Evolutionary conservation across 495 filamentous ascomycete genomes (phyloP).

Genomic region (Neurospora hispaniola): DNA sequence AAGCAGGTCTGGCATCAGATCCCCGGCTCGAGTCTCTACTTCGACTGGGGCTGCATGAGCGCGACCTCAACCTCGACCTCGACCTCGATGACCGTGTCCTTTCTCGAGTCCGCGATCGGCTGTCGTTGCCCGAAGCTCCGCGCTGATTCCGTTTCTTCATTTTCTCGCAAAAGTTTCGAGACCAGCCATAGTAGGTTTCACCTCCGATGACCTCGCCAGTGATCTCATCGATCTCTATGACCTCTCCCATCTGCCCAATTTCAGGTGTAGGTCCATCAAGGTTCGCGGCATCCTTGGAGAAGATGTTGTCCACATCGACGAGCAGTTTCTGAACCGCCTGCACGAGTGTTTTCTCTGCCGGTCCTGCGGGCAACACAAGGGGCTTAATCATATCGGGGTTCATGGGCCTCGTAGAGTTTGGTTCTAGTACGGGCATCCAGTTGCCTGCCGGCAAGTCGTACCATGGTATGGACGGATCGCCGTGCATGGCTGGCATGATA

Average conservation of each 20-base stretch:
- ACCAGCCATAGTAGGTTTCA: slow-evolving; percentile 84
- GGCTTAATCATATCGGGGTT: slow-evolving; percentile 62
- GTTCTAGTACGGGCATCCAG: slow-evolving; percentile 65
- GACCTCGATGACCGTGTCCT: slow-evolving; percentile 16
- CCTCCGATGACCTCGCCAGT: slow-evolving; percentile 49
- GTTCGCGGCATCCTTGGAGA: slow-evolving; percentile 24
- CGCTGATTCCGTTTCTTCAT: slow-evolving; percentile 55
- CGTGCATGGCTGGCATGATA: slow-evolving; percentile 65
- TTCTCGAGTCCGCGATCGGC: slow-evolving; percentile 10
- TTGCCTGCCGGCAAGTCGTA: slow-evolving; percentile 83
- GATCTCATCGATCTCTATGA: slow-evolving; percentile 47
- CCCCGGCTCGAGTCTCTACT: slow-evolving; percentile 16
- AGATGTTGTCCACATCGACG: slow-evolving; percentile 56
- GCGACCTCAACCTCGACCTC: slow-evolving; percentile 9
- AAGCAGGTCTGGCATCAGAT: slow-evolving; percentile 14
- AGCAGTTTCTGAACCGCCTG: slow-evolving; percentile 59
- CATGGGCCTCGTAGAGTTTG: slow-evolving; percentile 63
- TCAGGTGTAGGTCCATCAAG: slow-evolving; percentile 34
- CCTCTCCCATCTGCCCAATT: slow-evolving; percentile 65
- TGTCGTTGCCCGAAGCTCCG: slow-evolving; percentile 8
- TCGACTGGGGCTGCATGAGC: slow-evolving; percentile 23
- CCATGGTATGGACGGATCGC: slow-evolving; percentile 62
- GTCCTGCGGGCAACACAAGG: slow-evolving; percentile 60
- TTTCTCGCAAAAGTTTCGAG: slow-evolving; percentile 63
- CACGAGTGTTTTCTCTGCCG: slow-evolving; percentile 55